These are phyloP conservation scores for Phytophthora agathidicida DNA, from an alignment of 352 stramenopile genomes.

Conservation along the genomic window DNA sequence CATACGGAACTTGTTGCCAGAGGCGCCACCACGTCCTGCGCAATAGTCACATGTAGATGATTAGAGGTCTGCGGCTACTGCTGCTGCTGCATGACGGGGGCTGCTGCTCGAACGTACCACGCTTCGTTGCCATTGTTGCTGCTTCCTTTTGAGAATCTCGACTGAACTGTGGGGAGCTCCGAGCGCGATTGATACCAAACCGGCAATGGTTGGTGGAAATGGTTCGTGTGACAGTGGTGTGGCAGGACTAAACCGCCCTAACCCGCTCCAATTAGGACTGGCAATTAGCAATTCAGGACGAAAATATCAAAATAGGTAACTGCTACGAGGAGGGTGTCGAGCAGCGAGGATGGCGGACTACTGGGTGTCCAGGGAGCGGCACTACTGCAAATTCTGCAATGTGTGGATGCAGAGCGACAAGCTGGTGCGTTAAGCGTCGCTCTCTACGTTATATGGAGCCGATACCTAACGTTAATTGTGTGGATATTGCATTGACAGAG, in stretches of 20 bases:
- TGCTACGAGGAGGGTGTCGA: no score
- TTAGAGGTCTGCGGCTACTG: not conserved
- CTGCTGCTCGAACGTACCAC: conserved; percentile 78
- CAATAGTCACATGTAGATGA: not conserved
- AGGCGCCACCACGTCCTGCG: conserved; percentile 94
- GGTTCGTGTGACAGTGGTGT: no score
- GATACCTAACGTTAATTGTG: no score
- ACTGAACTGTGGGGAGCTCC: conserved; percentile 40
- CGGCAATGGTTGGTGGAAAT: conserved; percentile 20
- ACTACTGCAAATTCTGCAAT: conserved; percentile 92
- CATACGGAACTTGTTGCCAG: conserved; percentile 99
- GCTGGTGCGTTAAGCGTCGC: conserved; percentile 36
- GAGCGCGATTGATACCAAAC: conserved; percentile 37
- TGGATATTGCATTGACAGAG: conserved; percentile 50
- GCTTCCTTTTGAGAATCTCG: conserved; percentile 86
- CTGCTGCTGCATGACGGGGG: not conserved
- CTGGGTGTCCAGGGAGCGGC: conserved; percentile 67
- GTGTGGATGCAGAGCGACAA: conserved; percentile 86
- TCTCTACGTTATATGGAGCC: no score
- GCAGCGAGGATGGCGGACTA: conserved; percentile 60
- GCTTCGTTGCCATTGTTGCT: conserved; percentile 84
- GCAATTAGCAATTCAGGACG: no score
- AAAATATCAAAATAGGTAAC: not conserved
- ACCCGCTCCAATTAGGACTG: no score
- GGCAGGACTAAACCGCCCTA: no score